Evolutionary conservation across 495 filamentous ascomycete species (phyloP), one percentile per base, ranked within the genome.

Genomic region (Penicillium desertorum): DNA sequence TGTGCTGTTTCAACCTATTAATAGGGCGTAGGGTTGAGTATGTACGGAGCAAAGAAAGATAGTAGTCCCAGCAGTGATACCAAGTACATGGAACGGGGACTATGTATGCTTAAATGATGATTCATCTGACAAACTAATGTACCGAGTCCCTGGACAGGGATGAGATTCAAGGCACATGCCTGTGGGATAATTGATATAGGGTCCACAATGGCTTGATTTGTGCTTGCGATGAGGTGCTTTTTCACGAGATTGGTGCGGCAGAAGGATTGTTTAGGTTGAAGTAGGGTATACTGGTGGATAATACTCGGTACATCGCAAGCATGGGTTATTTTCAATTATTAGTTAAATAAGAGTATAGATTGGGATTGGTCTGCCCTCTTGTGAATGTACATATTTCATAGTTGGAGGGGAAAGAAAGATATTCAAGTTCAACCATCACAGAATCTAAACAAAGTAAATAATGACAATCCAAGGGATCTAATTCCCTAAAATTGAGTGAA

Each of bases 211-310:
- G 50, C 48, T 67, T 64, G 60, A 72, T 71, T 57, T 11, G 51
- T 27, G 48, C 53, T 36, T 41, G 29, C 36, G 49, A 71, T 71
- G 65, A 71, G 68, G 68, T 71, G 68, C 63, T 70, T 44, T 41
- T n/a, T 11, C 9, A 42, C 12, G 6, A 29, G 36, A 49, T 17
- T 32, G 39, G 27, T 32, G 34, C 47, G 42, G 23, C 20, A 39
- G 37, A 32, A 36, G 36, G 6, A 7, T 8, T 16, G 23, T 16
- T 44, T 42, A 17, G 17, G 6, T 42, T 42, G 4, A 17, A n/a
- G 2, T 42, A 14, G 11, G 17, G 39, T 42, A 19, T 42, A 8
- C 3, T 30, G 9, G 29, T 0, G 4, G 32, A 5, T 36, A 14
- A 36, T 30, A 30, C 23, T 23, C 2, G 0, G 4, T 23, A 5